phyloP scores from a whole-genome alignment of 2,329 filamentous ascomycete genomes.

The Diaporthe helianthi region DNA sequence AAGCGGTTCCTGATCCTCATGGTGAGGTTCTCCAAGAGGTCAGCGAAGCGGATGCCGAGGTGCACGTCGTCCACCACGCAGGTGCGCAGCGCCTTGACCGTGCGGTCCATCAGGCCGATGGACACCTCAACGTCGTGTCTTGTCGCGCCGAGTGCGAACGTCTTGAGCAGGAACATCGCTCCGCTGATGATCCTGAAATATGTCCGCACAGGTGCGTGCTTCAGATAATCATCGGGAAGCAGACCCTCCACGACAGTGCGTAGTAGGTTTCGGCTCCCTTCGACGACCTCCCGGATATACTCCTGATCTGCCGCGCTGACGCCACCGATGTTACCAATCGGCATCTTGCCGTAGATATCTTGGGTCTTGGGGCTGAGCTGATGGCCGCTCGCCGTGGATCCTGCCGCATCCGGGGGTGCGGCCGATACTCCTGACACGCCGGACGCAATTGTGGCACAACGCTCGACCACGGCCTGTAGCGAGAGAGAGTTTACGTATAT shows the following conservation, averaged over 20 bases:
- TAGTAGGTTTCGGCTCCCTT: conserved; percentile 78
- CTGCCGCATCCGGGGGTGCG: conserved; percentile 44
- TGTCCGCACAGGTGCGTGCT: conserved; percentile 82
- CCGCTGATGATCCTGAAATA: conserved; percentile 88
- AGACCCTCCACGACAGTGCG: conserved; percentile 79
- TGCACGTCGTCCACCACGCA: conserved; percentile 88
- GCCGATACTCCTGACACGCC: conserved; percentile 45
- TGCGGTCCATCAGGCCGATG: conserved; percentile 76
- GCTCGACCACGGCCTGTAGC: conserved; percentile 91
- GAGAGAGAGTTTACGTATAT: conserved; percentile 95
- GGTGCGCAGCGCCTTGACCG: conserved; percentile 75
- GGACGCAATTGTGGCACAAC: conserved; percentile 79
- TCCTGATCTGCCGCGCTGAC: conserved; percentile 73
- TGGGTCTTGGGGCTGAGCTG: conserved; percentile 69
- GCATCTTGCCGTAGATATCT: conserved; percentile 69
- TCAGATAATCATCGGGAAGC: conserved; percentile 76
- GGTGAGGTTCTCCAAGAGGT: conserved; percentile 80
- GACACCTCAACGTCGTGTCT: conserved; percentile 79
- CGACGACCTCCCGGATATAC: conserved; percentile 78
- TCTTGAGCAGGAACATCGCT: conserved; percentile 85
- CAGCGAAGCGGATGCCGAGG: conserved; percentile 82
- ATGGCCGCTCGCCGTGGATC: conserved; percentile 40
- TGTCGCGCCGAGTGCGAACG: conserved; percentile 80
- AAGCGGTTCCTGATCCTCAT: conserved; percentile 77
- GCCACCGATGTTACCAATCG: conserved; percentile 68